Evolutionary conservation across 2,329 filamentous ascomycete genomes (phyloP), one percentile per base, ranked within the genome.

Genomic region (Monosporascus cannonballus): DNA sequence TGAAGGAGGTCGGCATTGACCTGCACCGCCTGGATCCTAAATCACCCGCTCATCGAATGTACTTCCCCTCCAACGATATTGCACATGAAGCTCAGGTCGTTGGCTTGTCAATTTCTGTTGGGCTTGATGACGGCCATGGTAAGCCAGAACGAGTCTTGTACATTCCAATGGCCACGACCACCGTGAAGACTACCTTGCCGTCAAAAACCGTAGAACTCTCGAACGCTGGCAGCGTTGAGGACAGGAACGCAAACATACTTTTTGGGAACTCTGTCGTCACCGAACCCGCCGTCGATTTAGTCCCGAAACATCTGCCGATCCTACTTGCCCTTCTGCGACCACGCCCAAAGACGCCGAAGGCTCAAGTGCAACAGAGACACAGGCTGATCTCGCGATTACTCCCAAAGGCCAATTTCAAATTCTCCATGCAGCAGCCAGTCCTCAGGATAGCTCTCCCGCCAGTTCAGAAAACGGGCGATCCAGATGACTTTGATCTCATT

Each of bases 191-290:
- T 0, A 99, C 95, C 0, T 73, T 97, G 7, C 93, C 93, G 6
- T 95, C 94, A 14, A 96, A 97, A 70, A 96, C 92, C 0, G 86
- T 99, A 11, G 88, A 93, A 66, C 81, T 92, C 51, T 82, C 85
- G 2, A 80, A 85, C 53, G 81, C 87, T 36, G 86, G 87, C 59
- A 86, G 83, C 38, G 77, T 81, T 11, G 87, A 88, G 59, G 91
- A 97, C 70, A 85, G 90, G 56, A 99, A 99, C 64, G 89, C 90
- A 48, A 99, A 99, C 66, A 94, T 99, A 39, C 76, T 99, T 17
- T 96, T 96, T 67, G 92, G 93, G 41, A 99, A 99, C 69, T 84
- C 96, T 6, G 93, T 99, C 47, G 85, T 97, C 55, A 99, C 94
- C 0, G 99, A 94, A 5, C 94, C 94, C 0, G 96, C 94, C 0